phyloP scores from a whole-genome alignment of 2,329 filamentous ascomycete species.

The Hymenoscyphus albidus region DNA sequence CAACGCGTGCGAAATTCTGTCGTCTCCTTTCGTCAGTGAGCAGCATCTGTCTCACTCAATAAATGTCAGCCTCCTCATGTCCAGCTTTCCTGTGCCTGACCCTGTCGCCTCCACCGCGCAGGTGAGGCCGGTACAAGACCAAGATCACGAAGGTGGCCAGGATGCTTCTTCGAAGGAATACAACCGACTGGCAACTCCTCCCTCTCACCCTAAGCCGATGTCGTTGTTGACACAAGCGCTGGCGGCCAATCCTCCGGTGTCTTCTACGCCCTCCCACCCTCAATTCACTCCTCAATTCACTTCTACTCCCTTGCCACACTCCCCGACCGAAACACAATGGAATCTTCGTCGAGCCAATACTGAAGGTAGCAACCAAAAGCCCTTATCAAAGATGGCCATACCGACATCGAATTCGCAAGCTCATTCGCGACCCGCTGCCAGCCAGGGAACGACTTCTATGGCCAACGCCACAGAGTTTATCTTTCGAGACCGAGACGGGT shows the following conservation, averaged over 20 bases:
- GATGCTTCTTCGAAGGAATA: conserved; percentile 26
- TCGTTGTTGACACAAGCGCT: conserved; percentile 33
- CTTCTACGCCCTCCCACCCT: conserved; percentile 7
- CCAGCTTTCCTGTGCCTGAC: conserved; percentile 33
- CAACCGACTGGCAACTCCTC: conserved; percentile 14
- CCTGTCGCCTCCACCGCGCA: conserved; percentile 33
- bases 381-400: conserved; percentile 20
- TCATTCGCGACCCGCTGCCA: conserved; percentile 15
- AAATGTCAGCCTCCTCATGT: conserved; percentile 36
- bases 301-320: conserved; percentile 3
- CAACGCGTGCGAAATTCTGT: conserved; percentile 31
- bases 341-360: conserved; percentile 21
- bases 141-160: conserved; percentile 19
- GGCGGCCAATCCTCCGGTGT: conserved; percentile 19
- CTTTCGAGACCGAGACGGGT: conserved; percentile 34
- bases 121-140: conserved; percentile 28
- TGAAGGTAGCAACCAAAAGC: conserved; percentile 5
- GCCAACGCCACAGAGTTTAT: conserved; percentile 17
- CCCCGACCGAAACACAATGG: conserved; percentile 12
- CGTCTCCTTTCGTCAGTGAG: conserved; percentile 26
- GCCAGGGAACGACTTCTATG: conserved; percentile 20
- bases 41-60: conserved; percentile 27
- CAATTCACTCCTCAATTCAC: conserved; percentile 8
- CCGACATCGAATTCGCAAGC: conserved; percentile 12
- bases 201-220: conserved; percentile 23